Evolutionary conservation across 2,329 filamentous ascomycete genomes (phyloP), one percentile per base, ranked within the genome.

Genomic region (Aspergillus viridinutans): DNA sequence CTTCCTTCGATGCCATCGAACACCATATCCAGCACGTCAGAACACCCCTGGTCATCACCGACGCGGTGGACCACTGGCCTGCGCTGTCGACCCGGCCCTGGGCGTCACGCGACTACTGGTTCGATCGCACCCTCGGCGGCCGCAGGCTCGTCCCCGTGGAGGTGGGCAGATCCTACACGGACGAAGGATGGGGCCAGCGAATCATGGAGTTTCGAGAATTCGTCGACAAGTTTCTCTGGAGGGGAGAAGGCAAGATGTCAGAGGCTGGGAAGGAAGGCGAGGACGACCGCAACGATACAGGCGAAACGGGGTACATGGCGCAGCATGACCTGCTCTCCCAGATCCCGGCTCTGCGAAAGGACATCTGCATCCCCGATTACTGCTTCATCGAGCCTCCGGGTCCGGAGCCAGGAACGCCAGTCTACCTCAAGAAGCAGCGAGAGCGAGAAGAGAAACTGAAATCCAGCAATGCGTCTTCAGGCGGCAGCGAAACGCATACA

Each of bases 321-420:
- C 94, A 99, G 69, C 91, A 97, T 74, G 86, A 93, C 64, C 83
- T 99, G 38, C 87, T 97, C 65, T 74, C 81, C 0, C 94, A 97
- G 69, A 87, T 99, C 12, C 92, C 92, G 0, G 73, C 80, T 1
- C 78, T 99, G 3, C 82, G 87, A 14, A 79, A 83, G 58, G 93
- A 97, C 72, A 90, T 97, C 55, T 75, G 76, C 25, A 81, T 90
- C 12, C 94, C 93, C 0, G 92, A 97, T 71, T 90, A 90, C 70
- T 96, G 90, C 79, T 96, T 89, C 77, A 84, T 86, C 5, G 73
- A 79, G 1, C 87, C 89, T 0, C 87, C 90, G 1, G 70, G 69
- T 0, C 76, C 76, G 0, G 82, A 85, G 58, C 78, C 67, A 0
- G 76, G 76, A 0, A 81, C 78, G 1, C 77, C 80, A 0, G 68